Percentiles rank a stretch among this genome's conserved stretches.
Conservation (phyloP, 2,329 filamentous ascomycete species). For the Rhexocercosporidium sp. region DNA sequence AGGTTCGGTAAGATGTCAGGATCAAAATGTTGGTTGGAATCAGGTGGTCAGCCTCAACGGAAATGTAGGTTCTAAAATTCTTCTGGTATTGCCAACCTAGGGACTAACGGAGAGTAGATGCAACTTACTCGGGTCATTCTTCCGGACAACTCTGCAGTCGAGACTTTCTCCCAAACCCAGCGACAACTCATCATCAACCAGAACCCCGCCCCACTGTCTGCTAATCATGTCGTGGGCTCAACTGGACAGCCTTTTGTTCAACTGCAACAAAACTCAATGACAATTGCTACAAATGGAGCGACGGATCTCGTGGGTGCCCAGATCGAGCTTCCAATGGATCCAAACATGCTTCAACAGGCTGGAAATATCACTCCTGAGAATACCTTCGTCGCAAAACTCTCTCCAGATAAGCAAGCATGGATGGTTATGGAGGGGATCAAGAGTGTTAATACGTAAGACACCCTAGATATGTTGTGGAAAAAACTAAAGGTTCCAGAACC, state of each 20-base stretch:
- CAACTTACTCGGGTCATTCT: conserved; percentile 23
- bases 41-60: conserved; percentile 31
- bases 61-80: conserved; percentile 21
- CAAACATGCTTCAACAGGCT: conserved; percentile 21
- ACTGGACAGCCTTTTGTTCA: conserved; percentile 30
- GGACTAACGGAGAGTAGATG: conserved; percentile 15
- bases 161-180: conserved; percentile 29
- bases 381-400: conserved; percentile 27
- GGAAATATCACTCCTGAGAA: conserved; percentile 23
- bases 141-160: conserved; percentile 28
- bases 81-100: neutral
- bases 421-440: conserved; percentile 28
- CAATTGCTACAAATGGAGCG: conserved; percentile 26
- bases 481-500: conserved; percentile 9
- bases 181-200: conserved; percentile 28
- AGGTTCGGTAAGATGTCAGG: conserved; percentile 18
- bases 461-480: neutral
- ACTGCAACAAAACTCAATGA: conserved; percentile 27
- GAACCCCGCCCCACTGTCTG: conserved; percentile 20
- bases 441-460: conserved; percentile 29
- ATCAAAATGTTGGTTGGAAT: conserved; percentile 27
- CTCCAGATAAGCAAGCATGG: conserved; percentile 29
- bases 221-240: conserved; percentile 28
- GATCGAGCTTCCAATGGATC: conserved; percentile 26
- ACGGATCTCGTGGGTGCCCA: conserved; percentile 29